phyloP scores from a whole-genome alignment of 2,329 filamentous ascomycete species.

The Claviceps sorghi region DNA sequence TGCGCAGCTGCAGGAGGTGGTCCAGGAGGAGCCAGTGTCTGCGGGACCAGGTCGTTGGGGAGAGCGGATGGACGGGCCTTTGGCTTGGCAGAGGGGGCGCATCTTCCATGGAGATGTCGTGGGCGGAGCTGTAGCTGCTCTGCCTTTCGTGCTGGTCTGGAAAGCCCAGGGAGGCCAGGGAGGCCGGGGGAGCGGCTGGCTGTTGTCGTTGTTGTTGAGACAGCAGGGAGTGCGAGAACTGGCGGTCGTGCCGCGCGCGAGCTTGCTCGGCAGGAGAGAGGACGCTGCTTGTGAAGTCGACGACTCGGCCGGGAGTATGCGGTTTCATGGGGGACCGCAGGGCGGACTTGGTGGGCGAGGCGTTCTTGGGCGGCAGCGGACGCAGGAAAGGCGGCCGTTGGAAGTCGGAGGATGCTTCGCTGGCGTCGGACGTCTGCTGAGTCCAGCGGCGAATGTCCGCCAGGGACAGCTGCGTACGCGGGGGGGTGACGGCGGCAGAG shows the following conservation, averaged over 20 bases:
- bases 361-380: slow-evolving; percentile 34
- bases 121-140: slow-evolving; percentile 12
- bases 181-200: neutral
- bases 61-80: slow-evolving; percentile 16
- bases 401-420: slow-evolving; percentile 23
- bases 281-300: slow-evolving; percentile 40
- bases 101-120: slow-evolving; percentile 15
- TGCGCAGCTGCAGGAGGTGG: slow-evolving; percentile 34
- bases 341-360: slow-evolving; percentile 42
- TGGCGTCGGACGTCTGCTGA: slow-evolving; percentile 23
- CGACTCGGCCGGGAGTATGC: slow-evolving; percentile 42
- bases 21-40: slow-evolving; percentile 41
- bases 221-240: slow-evolving; percentile 10
- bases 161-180: neutral
- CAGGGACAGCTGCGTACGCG: slow-evolving; percentile 26
- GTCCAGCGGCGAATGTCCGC: slow-evolving; percentile 28
- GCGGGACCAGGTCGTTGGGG: slow-evolving; percentile 31
- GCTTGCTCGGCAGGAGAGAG: slow-evolving; percentile 31
- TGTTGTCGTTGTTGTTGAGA: neutral
- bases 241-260: slow-evolving; percentile 17
- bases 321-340: slow-evolving; percentile 43
- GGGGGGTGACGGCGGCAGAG: slow-evolving; percentile 19
- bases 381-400: slow-evolving; percentile 25
- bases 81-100: slow-evolving; percentile 10
- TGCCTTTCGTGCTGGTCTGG: slow-evolving; percentile 18